These are phyloP conservation scores for Diutina neorugosa DNA, from an alignment of 1,139 yeast genomes.

Conservation along the genomic window DNA sequence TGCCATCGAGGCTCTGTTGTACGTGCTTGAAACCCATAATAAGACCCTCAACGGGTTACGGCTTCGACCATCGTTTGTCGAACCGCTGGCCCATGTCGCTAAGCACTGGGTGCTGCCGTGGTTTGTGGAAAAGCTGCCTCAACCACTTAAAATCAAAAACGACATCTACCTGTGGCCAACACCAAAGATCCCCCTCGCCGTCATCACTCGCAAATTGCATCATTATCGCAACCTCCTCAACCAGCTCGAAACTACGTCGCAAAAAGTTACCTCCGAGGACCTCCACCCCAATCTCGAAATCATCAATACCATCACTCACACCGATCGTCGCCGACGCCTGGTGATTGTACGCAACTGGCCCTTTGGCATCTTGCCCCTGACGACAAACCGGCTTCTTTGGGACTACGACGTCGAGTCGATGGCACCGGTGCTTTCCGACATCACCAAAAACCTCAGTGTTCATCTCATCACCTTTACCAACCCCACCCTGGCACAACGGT, in stretches of 20 bases:
- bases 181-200: not conserved
- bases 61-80: not conserved
- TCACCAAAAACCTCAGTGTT: conserved; percentile 16
- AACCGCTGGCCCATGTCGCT: not conserved
- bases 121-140: not conserved
- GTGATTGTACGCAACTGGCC: conserved; percentile 31
- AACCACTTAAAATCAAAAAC: not conserved
- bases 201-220: not conserved
- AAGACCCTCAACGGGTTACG: not conserved
- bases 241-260: not conserved
- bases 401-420: conserved; percentile 24
- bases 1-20: conserved; percentile 1
- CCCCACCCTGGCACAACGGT: conserved; percentile 37
- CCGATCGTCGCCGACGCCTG: conserved; percentile 10
- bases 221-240: not conserved
- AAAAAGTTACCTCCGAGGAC: not conserved
- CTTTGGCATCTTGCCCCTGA: conserved; percentile 22
- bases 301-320: conserved; percentile 10
- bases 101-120: not conserved
- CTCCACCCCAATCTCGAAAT: not conserved
- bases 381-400: conserved; percentile 26
- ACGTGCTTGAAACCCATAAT: not conserved
- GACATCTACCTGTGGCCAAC: not conserved
- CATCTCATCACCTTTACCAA: conserved; percentile 36
- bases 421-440: conserved; percentile 12